Percentiles rank a stretch among this genome's conserved stretches.
phyloP scores from a whole-genome alignment of 2,329 filamentous ascomycete genomes.

The Helotiales sp. region DNA sequence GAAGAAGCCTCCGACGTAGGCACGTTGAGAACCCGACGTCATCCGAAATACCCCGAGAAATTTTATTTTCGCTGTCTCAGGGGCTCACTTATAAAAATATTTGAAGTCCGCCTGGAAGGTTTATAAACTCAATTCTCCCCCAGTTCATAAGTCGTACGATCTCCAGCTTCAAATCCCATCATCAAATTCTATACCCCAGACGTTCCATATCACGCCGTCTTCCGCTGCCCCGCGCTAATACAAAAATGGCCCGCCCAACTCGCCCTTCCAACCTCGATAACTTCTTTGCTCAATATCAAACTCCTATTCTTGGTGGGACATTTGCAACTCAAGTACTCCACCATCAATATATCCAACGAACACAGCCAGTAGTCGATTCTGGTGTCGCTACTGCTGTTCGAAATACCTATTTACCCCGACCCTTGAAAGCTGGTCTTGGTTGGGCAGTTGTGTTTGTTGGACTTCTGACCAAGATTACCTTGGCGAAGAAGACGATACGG shows the following conservation, averaged over 20 bases:
- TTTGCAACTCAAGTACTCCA: slow-evolving; percentile 26
- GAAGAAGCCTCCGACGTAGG: no score
- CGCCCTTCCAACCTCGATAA: slow-evolving; percentile 18
- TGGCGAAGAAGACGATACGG: slow-evolving; percentile 25
- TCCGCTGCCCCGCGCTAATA: slow-evolving; percentile 15
- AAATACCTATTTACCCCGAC: slow-evolving; percentile 15
- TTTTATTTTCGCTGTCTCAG: neutral
- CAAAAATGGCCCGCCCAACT: slow-evolving; percentile 22
- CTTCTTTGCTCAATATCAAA: slow-evolving; percentile 28
- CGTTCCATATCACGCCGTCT: neutral
- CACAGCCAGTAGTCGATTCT: slow-evolving; percentile 17
- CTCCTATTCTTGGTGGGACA: slow-evolving; percentile 24
- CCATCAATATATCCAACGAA: slow-evolving; percentile 26
- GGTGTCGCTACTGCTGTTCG: neutral
- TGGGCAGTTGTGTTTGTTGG: slow-evolving; percentile 29
- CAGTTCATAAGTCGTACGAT: neutral
- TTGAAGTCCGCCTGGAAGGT: neutral
- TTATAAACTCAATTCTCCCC: no score
- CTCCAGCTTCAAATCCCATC: neutral
- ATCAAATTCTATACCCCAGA: neutral
- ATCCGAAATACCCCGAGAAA: neutral
- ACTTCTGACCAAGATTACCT: slow-evolving; percentile 28
- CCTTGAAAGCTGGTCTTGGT: slow-evolving; percentile 27
- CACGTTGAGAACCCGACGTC: no score
- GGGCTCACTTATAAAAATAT: neutral